Evolutionary conservation across 2,329 filamentous ascomycete species (phyloP).

Genomic region (Colletotrichum gigasporum): DNA sequence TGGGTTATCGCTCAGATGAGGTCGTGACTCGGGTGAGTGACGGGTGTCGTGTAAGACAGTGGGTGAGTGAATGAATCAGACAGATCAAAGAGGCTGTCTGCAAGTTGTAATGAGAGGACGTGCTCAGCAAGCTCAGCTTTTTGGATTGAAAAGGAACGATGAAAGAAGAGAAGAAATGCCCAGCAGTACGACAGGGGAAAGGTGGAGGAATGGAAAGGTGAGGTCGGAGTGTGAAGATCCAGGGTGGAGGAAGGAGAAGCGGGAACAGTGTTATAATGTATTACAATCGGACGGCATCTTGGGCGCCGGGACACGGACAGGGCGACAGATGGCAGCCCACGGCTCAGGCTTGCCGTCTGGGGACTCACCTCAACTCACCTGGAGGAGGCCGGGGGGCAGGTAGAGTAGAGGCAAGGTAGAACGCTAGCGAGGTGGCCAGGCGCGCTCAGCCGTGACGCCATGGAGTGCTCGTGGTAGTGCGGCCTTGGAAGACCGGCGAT

Average conservation of each 20-base stretch:
- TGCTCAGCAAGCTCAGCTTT: conserved; percentile 43
- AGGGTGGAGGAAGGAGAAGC: conserved; percentile 6
- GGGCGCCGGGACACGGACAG: neutral
- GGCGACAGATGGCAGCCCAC: conserved; percentile 11
- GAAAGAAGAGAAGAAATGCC: conserved; percentile 31
- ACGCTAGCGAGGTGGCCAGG: conserved; percentile 20
- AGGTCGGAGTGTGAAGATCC: neutral
- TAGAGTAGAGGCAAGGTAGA: no score
- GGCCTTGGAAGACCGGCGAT: conserved; percentile 12
- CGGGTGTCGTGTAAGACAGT: conserved; percentile 26
- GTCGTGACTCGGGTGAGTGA: conserved; percentile 33
- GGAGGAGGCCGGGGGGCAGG: conserved; percentile 7
- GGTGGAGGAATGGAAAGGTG: conserved; percentile 35
- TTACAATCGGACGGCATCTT: conserved; percentile 26
- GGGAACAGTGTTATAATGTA: no score
- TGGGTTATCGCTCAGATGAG: conserved; percentile 29
- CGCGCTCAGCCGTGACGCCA: conserved; percentile 30
- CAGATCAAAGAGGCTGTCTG: conserved; percentile 37
- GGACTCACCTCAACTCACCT: neutral
- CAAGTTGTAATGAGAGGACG: conserved; percentile 43
- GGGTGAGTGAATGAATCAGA: conserved; percentile 42
- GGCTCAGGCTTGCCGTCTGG: neutral
- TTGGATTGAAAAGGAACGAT: conserved; percentile 26
- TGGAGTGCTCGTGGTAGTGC: conserved; percentile 8
- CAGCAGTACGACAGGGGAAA: conserved; percentile 27